phyloP scores from a whole-genome alignment of 1,284 basidiomycete species.

The Malassezia slooffiae region DNA sequence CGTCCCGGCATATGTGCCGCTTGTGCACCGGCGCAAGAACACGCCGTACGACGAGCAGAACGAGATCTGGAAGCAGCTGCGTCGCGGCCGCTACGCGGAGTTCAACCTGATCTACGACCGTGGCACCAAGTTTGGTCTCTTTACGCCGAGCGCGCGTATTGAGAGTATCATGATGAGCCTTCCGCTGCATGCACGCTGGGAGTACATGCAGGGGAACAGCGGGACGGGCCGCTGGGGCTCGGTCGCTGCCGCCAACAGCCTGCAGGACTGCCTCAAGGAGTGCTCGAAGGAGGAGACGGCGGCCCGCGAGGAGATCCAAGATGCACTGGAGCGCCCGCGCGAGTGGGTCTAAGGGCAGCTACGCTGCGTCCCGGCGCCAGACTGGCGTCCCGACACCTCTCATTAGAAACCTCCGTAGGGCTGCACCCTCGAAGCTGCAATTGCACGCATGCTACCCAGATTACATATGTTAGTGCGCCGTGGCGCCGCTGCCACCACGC shows the following conservation, averaged over 20 bases:
- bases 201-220: slow-evolving; percentile 38
- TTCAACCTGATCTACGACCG: slow-evolving; percentile 46
- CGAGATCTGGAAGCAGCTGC: slow-evolving; percentile 37
- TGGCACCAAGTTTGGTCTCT: slow-evolving; percentile 45
- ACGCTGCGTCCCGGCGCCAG: too few species aligned
- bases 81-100: slow-evolving; percentile 42
- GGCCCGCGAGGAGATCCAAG: slow-evolving; percentile 23
- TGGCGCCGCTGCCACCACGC: too few species aligned
- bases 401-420: too few species aligned
- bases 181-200: slow-evolving; percentile 40
- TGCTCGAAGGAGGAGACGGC: slow-evolving; percentile 14
- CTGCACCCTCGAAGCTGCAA: too few species aligned
- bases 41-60: slow-evolving; percentile 23
- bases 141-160: slow-evolving; percentile 44
- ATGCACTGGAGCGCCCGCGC: slow-evolving; percentile 23
- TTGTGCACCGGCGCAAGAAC: slow-evolving; percentile 32
- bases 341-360: slow-evolving; percentile 39
- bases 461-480: too few species aligned
- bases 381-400: too few species aligned
- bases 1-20: slow-evolving; percentile 39
- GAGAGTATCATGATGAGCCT: slow-evolving; percentile 47
- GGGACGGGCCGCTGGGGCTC: slow-evolving; percentile 29
- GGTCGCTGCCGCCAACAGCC: slow-evolving; percentile 19
- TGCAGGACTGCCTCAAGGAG: slow-evolving; percentile 6
- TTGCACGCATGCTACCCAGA: too few species aligned